Conservation (phyloP, 140 eudicot species). For the Flaveria floridana region DNA sequence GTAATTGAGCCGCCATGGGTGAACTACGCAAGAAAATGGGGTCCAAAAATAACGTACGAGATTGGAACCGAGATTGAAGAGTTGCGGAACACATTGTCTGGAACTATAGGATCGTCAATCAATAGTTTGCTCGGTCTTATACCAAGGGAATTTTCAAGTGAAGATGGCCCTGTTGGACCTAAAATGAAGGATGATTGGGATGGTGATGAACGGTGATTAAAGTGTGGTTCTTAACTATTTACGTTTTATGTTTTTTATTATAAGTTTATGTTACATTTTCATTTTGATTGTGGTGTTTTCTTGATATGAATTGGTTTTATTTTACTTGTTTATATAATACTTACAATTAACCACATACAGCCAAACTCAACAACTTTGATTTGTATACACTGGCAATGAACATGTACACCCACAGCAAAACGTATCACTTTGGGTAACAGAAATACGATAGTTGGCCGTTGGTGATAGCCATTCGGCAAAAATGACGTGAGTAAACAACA, state of each 20-base stretch:
- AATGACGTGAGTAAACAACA: too few relatives aligned
- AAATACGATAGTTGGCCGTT: too few relatives aligned
- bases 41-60: constrained; percentile 54
- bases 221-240: not conserved
- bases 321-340: not conserved
- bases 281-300: not conserved
- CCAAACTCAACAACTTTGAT: constrained; percentile 18
- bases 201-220: constrained; percentile 58
- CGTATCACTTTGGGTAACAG: too few relatives aligned
- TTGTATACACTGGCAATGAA: not conserved
- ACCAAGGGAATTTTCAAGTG: constrained; percentile 61
- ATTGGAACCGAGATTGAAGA: constrained; percentile 46
- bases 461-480: too few relatives aligned
- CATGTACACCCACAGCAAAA: not conserved
- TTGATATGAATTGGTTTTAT: not conserved
- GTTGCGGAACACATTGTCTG: constrained; percentile 35
- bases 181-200: constrained; percentile 65
- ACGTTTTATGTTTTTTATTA: not conserved
- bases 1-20: constrained; percentile 66
- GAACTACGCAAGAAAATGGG: constrained; percentile 68
- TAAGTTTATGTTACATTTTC: not conserved
- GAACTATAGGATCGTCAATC: constrained; percentile 35
- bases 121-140: constrained; percentile 42
- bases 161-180: constrained; percentile 80
- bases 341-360: constrained; percentile 19